Evolutionary conservation across 345 rosid species (phyloP).

Genomic region (Trapa incisa): DNA sequence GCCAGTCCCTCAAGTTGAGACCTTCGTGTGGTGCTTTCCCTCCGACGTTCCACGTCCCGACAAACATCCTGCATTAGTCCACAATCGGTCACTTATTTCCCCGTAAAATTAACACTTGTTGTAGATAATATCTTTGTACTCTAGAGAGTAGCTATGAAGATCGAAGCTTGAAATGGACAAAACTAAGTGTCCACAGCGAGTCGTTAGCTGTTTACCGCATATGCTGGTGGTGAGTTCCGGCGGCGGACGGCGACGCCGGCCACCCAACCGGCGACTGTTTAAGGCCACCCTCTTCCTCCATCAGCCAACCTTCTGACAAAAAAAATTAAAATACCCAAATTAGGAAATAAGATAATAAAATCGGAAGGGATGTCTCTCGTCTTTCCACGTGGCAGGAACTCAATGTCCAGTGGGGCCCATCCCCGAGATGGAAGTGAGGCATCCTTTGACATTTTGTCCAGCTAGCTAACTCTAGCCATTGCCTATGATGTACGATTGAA

Average conservation of each 20-base stretch:
- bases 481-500: no score
- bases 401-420: neutral
- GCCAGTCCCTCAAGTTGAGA: conserved; percentile 61
- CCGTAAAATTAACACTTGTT: neutral
- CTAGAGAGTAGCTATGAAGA: neutral
- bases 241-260: conserved; percentile 17
- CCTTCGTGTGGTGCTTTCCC: conserved; percentile 70
- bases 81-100: neutral
- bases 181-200: neutral
- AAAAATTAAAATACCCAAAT: neutral
- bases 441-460: neutral
- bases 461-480: neutral
- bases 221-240: conserved; percentile 19
- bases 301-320: conserved; percentile 29
- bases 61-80: conserved; percentile 44
- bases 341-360: neutral
- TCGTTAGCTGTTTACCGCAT: conserved; percentile 36
- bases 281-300: conserved; percentile 14
- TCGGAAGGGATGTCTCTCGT: neutral
- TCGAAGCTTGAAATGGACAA: no score
- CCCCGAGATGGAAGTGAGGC: neutral
- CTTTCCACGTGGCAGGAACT: neutral
- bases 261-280: neutral
- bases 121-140: neutral
- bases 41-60: conserved; percentile 94